Conservation (phyloP, 768 basidiomycete species). For the Suillus brevipes region DNA sequence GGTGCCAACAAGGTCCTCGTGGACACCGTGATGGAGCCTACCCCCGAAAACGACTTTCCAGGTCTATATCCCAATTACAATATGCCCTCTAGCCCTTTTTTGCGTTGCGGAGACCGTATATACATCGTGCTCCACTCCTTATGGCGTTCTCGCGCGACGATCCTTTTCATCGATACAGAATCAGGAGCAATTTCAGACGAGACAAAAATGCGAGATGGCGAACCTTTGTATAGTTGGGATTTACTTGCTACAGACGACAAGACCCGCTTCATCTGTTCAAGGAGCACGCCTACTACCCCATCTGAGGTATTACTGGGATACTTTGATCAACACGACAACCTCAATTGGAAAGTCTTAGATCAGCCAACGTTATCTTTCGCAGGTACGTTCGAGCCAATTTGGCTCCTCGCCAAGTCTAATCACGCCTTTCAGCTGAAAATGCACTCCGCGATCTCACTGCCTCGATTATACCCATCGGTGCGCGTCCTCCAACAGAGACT, state of each 20-base stretch:
- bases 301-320: conserved; percentile 52
- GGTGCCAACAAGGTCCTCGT: conserved; percentile 34
- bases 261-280: conserved; percentile 44
- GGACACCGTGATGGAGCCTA: conserved; percentile 41
- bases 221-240: conserved; percentile 50
- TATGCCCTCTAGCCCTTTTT: conserved; percentile 44
- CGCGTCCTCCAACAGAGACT: conserved; percentile 51
- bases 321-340: conserved; percentile 24
- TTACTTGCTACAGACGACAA: conserved; percentile 50
- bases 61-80: conserved; percentile 59
- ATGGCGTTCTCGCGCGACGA: conserved; percentile 54
- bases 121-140: conserved; percentile 47
- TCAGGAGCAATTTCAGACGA: conserved; percentile 42
- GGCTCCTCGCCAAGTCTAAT: neutral
- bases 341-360: conserved; percentile 44
- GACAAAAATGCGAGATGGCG: conserved; percentile 15
- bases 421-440: conserved; percentile 36
- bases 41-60: conserved; percentile 44
- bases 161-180: conserved; percentile 46
- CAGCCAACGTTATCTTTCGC: conserved; percentile 39
- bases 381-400: conserved; percentile 37
- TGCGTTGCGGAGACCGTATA: conserved; percentile 23
- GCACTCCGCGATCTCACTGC: conserved; percentile 43
- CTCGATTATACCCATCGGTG: conserved; percentile 51
- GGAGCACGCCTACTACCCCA: conserved; percentile 49